A percentile compares a stretch with the other conserved stretches of the same genome.
These are phyloP conservation scores for Pythium aristosporum DNA, from an alignment of 352 stramenopile genomes.

Conservation along the genomic window DNA sequence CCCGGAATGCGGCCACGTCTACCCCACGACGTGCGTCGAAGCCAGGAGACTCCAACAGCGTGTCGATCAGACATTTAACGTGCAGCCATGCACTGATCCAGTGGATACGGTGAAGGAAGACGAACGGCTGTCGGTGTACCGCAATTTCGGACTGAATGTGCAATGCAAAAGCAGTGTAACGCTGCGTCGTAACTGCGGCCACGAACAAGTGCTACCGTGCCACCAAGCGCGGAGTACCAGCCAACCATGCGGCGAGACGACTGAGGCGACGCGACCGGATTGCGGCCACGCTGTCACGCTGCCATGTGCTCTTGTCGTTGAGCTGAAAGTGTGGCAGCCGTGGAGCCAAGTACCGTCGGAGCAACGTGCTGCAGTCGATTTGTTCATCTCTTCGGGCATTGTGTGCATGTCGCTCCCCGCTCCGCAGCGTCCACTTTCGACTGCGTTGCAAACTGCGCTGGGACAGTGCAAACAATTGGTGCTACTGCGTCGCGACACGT, in stretches of 20 bases:
- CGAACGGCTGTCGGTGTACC: slow-evolving; percentile 26
- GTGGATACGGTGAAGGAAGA: slow-evolving; percentile 23
- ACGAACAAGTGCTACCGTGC: slow-evolving; percentile 47
- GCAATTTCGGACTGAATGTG: slow-evolving; percentile 44
- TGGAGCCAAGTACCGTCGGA: slow-evolving; percentile 29
- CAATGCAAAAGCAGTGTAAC: slow-evolving; percentile 37
- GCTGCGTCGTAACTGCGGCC: slow-evolving; percentile 40
- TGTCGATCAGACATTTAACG: background rate
- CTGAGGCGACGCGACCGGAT: slow-evolving; percentile 31
- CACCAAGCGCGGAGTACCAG: slow-evolving; percentile 40
- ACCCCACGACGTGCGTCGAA: slow-evolving; percentile 53
- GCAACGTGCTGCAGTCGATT: slow-evolving; percentile 28
- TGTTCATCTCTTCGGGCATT: slow-evolving; percentile 37
- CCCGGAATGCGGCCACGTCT: slow-evolving; percentile 70
- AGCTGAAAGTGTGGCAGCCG: slow-evolving; percentile 46
- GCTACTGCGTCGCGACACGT: slow-evolving; percentile 35
- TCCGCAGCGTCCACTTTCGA: slow-evolving; percentile 23
- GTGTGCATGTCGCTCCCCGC: slow-evolving; percentile 37
- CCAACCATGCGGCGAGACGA: slow-evolving; percentile 33
- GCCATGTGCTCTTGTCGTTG: slow-evolving; percentile 32
- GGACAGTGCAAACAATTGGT: slow-evolving; percentile 40
- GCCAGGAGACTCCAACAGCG: slow-evolving; percentile 15
- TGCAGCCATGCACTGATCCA: slow-evolving; percentile 1
- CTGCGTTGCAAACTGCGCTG: slow-evolving; percentile 23
- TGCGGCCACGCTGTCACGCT: slow-evolving; percentile 53